A percentile compares a stretch with the other conserved stretches of the same genome.
phyloP scores from a whole-genome alignment of 345 rosid species.

The Camelina laxa region DNA sequence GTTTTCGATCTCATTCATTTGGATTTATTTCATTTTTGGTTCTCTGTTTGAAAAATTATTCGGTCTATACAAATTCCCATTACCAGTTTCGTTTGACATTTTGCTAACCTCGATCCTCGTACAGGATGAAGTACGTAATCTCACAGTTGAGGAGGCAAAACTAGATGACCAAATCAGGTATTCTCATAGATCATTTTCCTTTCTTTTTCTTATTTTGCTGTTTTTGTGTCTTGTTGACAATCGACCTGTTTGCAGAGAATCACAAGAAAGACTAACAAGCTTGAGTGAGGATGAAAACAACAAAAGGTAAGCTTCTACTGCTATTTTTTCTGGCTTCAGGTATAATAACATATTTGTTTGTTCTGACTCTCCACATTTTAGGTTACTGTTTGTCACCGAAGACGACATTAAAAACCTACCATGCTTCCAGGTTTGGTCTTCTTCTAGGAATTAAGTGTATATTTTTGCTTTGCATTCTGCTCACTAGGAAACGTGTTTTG shows the following conservation, averaged over 20 bases:
- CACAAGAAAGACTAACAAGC: constrained; percentile 84
- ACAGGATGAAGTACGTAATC: constrained; percentile 86
- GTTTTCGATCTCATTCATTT: constrained; percentile 14
- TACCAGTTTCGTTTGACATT: constrained; percentile 26
- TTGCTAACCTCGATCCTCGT: constrained; percentile 16
- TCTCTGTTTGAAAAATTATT: neutral
- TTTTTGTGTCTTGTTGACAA: constrained; percentile 42
- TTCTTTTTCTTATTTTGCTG: constrained; percentile 7
- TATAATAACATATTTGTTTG: constrained; percentile 3
- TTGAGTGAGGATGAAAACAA: constrained; percentile 89
- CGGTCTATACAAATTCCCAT: neutral
- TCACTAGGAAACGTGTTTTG: constrained; percentile 20
- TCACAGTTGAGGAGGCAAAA: constrained; percentile 64
- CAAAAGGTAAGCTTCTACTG: constrained; percentile 60
- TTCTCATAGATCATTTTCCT: neutral
- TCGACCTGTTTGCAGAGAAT: constrained; percentile 62
- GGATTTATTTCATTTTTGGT: constrained; percentile 15
- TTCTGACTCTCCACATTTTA: constrained; percentile 45
- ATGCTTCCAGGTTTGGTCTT: constrained; percentile 76
- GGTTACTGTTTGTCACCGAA: constrained; percentile 97
- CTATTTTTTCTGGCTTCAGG: constrained; percentile 17
- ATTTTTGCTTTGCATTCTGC: constrained; percentile 17
- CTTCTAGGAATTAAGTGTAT: constrained; percentile 29
- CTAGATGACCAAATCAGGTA: constrained; percentile 51
- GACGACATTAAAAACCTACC: constrained; percentile 93